Conservation (phyloP, 2,329 filamentous ascomycete genomes). For the Colletotrichum endophyticum region DNA sequence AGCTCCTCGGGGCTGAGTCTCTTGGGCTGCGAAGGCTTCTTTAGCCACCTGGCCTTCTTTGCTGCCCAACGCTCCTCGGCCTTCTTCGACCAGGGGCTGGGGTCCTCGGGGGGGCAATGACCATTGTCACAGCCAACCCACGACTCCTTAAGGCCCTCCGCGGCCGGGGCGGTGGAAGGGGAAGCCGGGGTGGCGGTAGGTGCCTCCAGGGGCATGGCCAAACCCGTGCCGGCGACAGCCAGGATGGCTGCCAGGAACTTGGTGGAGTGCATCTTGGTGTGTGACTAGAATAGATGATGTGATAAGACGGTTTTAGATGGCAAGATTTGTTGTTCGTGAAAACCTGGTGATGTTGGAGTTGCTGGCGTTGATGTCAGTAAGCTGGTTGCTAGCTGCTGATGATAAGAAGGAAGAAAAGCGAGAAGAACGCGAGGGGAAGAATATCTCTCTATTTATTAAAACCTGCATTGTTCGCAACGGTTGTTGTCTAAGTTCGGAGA, state of each 20-base stretch:
- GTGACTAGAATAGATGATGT: not conserved
- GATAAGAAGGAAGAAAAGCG: not conserved
- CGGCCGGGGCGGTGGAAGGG: too few relatives aligned
- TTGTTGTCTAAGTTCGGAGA: not conserved
- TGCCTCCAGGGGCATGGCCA: not conserved
- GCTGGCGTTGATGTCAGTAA: not conserved
- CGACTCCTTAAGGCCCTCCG: not conserved
- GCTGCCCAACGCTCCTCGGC: too few relatives aligned
- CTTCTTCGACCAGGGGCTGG: too few relatives aligned
- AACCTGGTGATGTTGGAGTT: not conserved
- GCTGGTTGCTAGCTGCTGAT: not conserved
- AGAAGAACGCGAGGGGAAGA: not conserved
- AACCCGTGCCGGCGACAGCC: not conserved
- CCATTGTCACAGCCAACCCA: not conserved
- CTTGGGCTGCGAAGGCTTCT: too few relatives aligned
- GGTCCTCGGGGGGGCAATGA: not conserved
- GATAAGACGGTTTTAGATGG: not conserved
- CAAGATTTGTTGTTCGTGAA: not conserved
- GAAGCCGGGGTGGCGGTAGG: not conserved
- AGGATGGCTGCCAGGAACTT: not conserved
- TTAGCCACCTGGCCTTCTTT: too few relatives aligned
- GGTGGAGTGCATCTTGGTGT: not conserved
- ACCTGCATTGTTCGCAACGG: not conserved
- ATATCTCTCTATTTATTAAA: not conserved
- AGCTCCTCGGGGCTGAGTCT: too few relatives aligned